phyloP scores from a whole-genome alignment of 2,329 filamentous ascomycete genomes.

The Lomentospora prolificans region DNA sequence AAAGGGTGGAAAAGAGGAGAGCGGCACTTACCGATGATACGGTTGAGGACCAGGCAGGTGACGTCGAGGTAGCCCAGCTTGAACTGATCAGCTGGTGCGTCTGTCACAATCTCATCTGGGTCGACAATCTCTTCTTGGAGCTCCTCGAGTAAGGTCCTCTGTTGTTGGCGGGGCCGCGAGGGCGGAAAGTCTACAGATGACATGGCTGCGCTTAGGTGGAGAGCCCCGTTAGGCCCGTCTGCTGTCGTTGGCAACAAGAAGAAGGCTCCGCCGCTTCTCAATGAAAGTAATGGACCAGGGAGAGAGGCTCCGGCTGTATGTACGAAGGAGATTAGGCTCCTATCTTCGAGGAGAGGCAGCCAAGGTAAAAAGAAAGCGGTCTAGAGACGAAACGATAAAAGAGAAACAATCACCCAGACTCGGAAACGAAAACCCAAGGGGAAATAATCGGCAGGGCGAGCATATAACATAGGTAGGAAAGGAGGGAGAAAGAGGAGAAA shows the following conservation, averaged over 20 bases:
- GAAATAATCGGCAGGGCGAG: not conserved
- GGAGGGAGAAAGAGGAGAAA: not conserved
- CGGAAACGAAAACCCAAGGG: not conserved
- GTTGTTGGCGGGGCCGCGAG: not conserved
- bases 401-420: not conserved
- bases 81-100: conserved; percentile 24
- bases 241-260: too few species aligned
- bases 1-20: not conserved
- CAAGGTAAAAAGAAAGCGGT: too few species aligned
- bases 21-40: conserved; percentile 23
- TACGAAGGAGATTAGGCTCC: too few species aligned
- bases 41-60: conserved; percentile 24
- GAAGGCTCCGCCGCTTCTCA: too few species aligned
- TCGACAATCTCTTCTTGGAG: conserved; percentile 10
- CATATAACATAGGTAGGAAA: not conserved
- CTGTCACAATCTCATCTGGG: conserved; percentile 21
- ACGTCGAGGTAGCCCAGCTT: conserved; percentile 26
- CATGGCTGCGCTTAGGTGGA: not conserved
- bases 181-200: not conserved
- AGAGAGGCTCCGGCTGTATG: too few species aligned
- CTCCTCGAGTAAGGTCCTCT: not conserved
- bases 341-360: too few species aligned
- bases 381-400: not conserved
- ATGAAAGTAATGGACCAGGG: too few species aligned
- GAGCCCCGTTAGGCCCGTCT: too few species aligned